Evolutionary conservation across 768 basidiomycete genomes (phyloP).

Genomic region (Collybiopsis luxurians): DNA sequence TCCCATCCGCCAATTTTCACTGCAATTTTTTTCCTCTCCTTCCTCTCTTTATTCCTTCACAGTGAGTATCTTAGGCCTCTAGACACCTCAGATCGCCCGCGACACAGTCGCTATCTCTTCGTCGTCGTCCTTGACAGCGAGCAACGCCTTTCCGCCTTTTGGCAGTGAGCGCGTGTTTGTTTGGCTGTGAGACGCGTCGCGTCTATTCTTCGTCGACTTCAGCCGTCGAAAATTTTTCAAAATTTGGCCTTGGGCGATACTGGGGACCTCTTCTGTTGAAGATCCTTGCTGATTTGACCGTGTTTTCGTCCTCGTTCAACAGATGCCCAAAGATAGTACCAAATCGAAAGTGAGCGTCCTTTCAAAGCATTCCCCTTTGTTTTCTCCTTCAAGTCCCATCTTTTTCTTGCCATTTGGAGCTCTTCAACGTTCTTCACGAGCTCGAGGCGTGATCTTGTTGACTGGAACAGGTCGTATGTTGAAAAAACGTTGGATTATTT

Average conservation of each 20-base stretch:
- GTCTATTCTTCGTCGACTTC: slow-evolving; percentile 22
- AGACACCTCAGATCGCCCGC: slow-evolving; percentile 9
- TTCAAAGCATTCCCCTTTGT: slow-evolving; percentile 9
- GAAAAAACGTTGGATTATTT: slow-evolving; percentile 5
- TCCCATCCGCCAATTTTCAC: slow-evolving; percentile 7
- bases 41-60: slow-evolving; percentile 5
- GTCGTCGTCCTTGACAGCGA: slow-evolving; percentile 22
- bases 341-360: slow-evolving; percentile 50
- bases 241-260: slow-evolving; percentile 10
- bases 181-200: slow-evolving; percentile 37
- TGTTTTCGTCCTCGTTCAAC: slow-evolving; percentile 27
- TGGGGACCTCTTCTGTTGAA: slow-evolving; percentile 26
- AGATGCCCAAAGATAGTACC: slow-evolving; percentile 62
- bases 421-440: not conserved
- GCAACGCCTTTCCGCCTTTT: slow-evolving; percentile 5
- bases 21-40: not conserved
- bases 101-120: slow-evolving; percentile 12
- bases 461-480: slow-evolving; percentile 2
- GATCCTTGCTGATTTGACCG: slow-evolving; percentile 15
- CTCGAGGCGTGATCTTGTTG: slow-evolving; percentile 6
- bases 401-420: slow-evolving; percentile 1
- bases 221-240: slow-evolving; percentile 7
- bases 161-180: slow-evolving; percentile 24
- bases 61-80: slow-evolving; percentile 14
- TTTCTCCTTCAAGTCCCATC: slow-evolving; percentile 16